A percentile compares a stretch with the other conserved stretches of the same genome.
phyloP scores from a whole-genome alignment of 805 yeast genomes.

The Metschnikowia corniflorae region DNA sequence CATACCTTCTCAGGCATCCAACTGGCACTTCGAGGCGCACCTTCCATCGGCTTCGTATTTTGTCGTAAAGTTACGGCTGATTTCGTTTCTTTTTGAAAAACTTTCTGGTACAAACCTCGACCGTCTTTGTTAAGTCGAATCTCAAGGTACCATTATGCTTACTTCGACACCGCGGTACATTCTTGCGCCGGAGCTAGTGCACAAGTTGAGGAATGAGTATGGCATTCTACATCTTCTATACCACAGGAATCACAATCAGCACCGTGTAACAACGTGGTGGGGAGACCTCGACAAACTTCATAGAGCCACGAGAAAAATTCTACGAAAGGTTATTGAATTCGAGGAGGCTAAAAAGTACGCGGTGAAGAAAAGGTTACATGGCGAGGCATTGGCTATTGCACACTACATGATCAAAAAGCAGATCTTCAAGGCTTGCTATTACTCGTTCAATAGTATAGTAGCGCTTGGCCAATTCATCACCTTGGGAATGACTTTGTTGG shows the following conservation, averaged over 20 bases:
- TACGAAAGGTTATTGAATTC: slow-evolving; percentile 26
- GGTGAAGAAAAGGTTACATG: slow-evolving; percentile 13
- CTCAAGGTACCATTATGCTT: too few relatives aligned
- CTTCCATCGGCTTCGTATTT: too few relatives aligned
- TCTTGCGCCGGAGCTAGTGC: slow-evolving; percentile 1
- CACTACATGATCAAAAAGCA: slow-evolving; percentile 32
- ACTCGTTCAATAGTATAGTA: slow-evolving; percentile 62
- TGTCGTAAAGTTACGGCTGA: too few relatives aligned
- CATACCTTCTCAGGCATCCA: too few relatives aligned
- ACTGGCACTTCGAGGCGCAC: too few relatives aligned
- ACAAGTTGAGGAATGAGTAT: slow-evolving; percentile 42
- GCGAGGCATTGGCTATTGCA: slow-evolving; percentile 16
- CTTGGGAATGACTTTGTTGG: slow-evolving; percentile 68
- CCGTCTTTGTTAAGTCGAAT: too few relatives aligned
- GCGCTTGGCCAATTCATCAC: slow-evolving; percentile 75
- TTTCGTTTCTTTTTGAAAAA: too few relatives aligned
- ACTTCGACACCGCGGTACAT: slow-evolving; percentile 1
- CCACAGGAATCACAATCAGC: slow-evolving; percentile 76
- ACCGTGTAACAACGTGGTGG: slow-evolving; percentile 76
- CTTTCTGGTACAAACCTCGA: too few relatives aligned
- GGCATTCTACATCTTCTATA: slow-evolving; percentile 59
- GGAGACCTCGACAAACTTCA: slow-evolving; percentile 58
- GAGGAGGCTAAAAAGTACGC: slow-evolving; percentile 13
- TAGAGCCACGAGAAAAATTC: slow-evolving; percentile 45
- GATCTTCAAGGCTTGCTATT: slow-evolving; percentile 47